These are phyloP conservation scores for Rosa multiflora DNA, from an alignment of 306 rosid genomes.

Conservation along the genomic window DNA sequence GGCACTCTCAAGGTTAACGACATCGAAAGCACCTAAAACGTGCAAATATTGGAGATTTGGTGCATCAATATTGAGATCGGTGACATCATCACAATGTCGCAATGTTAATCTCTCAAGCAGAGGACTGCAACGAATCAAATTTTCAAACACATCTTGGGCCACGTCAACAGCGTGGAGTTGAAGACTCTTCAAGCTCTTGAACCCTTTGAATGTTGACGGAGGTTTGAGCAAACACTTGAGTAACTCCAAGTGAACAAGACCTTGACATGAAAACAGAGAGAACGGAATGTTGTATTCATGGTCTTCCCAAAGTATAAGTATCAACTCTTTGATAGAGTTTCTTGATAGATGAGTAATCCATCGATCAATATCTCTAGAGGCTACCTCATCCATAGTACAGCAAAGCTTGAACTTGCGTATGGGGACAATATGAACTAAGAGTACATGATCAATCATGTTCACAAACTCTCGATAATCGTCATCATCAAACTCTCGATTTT, in stretches of 20 bases:
- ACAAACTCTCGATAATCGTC: slow-evolving; percentile 7
- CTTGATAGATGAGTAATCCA: background rate
- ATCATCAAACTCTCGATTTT: too few relatives aligned
- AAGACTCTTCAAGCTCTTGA: slow-evolving; percentile 53
- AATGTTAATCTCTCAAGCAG: slow-evolving; percentile 49
- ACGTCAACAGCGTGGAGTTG: slow-evolving; percentile 20
- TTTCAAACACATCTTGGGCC: slow-evolving; percentile 46
- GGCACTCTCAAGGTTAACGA: too few relatives aligned
- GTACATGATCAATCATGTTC: slow-evolving; percentile 50
- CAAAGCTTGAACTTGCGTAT: slow-evolving; percentile 44
- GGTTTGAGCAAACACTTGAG: slow-evolving; percentile 16
- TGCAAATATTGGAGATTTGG: too few relatives aligned
- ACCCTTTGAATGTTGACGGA: slow-evolving; percentile 48
- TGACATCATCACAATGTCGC: slow-evolving; percentile 37
- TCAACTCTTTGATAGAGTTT: background rate
- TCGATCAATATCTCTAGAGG: background rate
- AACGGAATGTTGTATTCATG: background rate
- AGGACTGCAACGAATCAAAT: slow-evolving; percentile 45
- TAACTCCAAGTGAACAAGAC: slow-evolving; percentile 42
- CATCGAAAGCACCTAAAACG: too few relatives aligned
- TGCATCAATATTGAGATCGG: slow-evolving; percentile 40
- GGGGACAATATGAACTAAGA: slow-evolving; percentile 50
- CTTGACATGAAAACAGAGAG: background rate
- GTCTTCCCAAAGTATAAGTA: background rate
- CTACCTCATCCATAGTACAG: background rate